Evolutionary conservation across 2,329 filamentous ascomycete genomes (phyloP).

Genomic region (Phaeoacremonium minimum): DNA sequence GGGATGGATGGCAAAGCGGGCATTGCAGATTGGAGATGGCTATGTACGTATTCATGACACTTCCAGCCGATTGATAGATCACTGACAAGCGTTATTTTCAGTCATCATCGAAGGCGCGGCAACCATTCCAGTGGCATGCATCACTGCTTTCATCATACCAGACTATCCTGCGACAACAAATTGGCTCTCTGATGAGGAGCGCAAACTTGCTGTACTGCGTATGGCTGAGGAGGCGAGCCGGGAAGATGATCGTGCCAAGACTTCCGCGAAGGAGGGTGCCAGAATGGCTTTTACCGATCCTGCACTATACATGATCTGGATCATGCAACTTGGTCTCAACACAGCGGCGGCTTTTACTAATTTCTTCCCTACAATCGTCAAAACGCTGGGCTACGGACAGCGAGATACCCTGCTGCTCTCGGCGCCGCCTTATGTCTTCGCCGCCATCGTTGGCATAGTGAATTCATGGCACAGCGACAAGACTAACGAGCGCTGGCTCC

Average conservation of each 20-base stretch:
- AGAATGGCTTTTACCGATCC: constrained; percentile 21
- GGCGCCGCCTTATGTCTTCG: constrained; percentile 14
- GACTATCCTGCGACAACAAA: constrained; percentile 13
- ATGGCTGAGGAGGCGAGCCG: constrained; percentile 12
- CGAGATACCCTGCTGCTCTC: constrained; percentile 21
- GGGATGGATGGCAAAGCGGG: constrained; percentile 5
- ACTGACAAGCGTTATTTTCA: not conserved
- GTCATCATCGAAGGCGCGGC: constrained; percentile 8
- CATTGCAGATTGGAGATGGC: constrained; percentile 3
- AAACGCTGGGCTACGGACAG: constrained; percentile 19
- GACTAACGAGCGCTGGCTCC: constrained; percentile 1
- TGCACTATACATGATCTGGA: constrained; percentile 17
- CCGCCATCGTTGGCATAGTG: not conserved
- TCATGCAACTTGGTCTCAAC: constrained; percentile 19
- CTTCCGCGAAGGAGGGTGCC: constrained; percentile 10
- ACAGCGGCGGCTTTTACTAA: constrained; percentile 23
- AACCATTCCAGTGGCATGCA: constrained; percentile 9
- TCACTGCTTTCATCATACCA: constrained; percentile 7
- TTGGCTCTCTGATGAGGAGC: constrained; percentile 12
- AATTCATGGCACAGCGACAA: constrained; percentile 3
- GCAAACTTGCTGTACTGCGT: constrained; percentile 9
- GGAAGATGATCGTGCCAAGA: constrained; percentile 15
- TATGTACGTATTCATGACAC: not conserved
- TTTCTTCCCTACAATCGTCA: constrained; percentile 24
- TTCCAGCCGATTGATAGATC: not conserved